phyloP scores from a whole-genome alignment of 805 yeast genomes.

The Ogataea methanolica region DNA sequence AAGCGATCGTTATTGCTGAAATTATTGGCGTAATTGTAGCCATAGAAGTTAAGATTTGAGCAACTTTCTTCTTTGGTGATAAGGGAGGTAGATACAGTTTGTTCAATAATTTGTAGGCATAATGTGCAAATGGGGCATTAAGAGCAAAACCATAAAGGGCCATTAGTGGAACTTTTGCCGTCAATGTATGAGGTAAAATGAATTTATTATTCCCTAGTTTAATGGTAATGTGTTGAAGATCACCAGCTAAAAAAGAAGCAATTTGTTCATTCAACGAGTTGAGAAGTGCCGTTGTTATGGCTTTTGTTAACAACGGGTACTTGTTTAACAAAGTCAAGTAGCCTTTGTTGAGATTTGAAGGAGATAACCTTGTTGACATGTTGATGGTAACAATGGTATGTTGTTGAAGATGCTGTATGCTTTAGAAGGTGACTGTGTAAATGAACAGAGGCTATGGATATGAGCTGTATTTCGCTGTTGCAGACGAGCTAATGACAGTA shows the following conservation, averaged over 20 bases:
- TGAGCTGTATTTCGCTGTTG: too few species aligned
- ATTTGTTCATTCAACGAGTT: conserved; percentile 54
- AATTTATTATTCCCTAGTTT: conserved; percentile 13
- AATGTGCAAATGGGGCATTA: conserved; percentile 57
- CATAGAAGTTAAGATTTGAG: conserved; percentile 49
- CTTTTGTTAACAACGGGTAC: conserved; percentile 56
- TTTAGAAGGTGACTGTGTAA: too few species aligned
- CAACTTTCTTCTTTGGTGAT: conserved; percentile 34
- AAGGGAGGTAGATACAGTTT: conserved; percentile 40
- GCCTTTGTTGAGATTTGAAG: conserved; percentile 9
- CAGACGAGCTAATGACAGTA: too few species aligned
- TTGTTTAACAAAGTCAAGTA: conserved; percentile 37
- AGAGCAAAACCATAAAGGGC: conserved; percentile 50
- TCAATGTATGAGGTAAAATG: conserved; percentile 36
- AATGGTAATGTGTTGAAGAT: conserved; percentile 28
- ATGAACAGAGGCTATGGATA: too few species aligned
- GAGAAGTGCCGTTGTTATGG: conserved; percentile 51
- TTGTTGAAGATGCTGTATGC: not conserved
- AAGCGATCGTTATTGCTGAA: conserved; percentile 43
- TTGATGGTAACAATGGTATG: not conserved
- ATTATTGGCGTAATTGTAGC: conserved; percentile 52
- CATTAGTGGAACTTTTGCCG: conserved; percentile 46
- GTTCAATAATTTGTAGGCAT: conserved; percentile 44
- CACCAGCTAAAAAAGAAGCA: conserved; percentile 48
- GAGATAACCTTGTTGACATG: not conserved